phyloP scores from a whole-genome alignment of 768 basidiomycete species.

The Collybia sordida region DNA sequence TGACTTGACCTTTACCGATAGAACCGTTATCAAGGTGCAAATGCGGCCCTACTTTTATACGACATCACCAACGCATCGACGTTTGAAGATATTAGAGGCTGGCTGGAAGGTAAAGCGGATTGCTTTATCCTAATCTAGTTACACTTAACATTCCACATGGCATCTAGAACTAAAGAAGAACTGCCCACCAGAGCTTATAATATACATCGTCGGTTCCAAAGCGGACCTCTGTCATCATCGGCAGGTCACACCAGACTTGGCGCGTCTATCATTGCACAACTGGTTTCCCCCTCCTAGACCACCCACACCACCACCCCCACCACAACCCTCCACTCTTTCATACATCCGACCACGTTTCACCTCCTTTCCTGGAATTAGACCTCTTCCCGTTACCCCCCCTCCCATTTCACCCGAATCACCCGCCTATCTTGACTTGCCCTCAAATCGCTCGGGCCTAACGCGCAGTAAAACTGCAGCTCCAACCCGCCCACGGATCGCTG shows the following conservation, averaged over 20 bases:
- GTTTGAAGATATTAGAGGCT: constrained; percentile 89
- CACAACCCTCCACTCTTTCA: constrained; percentile 63
- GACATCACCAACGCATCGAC: constrained; percentile 90
- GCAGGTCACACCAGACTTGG: constrained; percentile 79
- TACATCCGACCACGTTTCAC: constrained; percentile 81
- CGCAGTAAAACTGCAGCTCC: constrained; percentile 50
- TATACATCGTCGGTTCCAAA: constrained; percentile 95
- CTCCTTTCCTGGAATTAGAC: constrained; percentile 65
- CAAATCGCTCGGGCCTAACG: constrained; percentile 50
- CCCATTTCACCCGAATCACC: constrained; percentile 55
- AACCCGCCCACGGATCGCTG: constrained; percentile 46
- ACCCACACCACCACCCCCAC: constrained; percentile 63
- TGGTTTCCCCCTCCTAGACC: constrained; percentile 86
- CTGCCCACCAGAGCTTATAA: constrained; percentile 83
- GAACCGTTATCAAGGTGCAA: constrained; percentile 58
- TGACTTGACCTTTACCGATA: constrained; percentile 2
- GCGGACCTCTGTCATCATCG: constrained; percentile 73
- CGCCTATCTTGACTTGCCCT: constrained; percentile 62
- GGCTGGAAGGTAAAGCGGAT: constrained; percentile 73
- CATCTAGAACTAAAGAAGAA: constrained; percentile 84
- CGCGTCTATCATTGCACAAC: constrained; percentile 77
- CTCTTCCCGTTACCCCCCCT: constrained; percentile 48
- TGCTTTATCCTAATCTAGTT: constrained; percentile 13
- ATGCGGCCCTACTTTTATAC: constrained; percentile 91
- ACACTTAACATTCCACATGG: constrained; percentile 15